Evolutionary conservation across 768 basidiomycete species (phyloP).

Genomic region (Pulveroboletus sp.): DNA sequence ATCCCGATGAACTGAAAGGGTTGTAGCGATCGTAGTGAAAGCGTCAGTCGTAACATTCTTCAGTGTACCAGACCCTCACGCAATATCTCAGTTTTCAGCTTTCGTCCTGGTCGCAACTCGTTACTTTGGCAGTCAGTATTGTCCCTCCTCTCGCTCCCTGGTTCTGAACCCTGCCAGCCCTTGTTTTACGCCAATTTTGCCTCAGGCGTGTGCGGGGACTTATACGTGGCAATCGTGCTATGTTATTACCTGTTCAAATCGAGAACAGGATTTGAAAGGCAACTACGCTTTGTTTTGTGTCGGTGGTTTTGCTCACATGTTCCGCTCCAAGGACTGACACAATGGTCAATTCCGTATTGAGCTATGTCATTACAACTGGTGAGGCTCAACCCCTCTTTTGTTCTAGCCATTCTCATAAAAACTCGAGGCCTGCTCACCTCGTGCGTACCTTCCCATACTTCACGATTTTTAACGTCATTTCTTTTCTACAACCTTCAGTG

Average conservation of each 20-base stretch:
- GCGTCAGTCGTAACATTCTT: conserved; percentile 35
- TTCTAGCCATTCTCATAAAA: conserved; percentile 27
- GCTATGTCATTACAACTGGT: conserved; percentile 56
- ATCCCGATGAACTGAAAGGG: not conserved
- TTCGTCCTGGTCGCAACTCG: conserved; percentile 35
- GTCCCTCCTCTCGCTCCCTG: not conserved
- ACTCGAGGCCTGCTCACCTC: conserved; percentile 36
- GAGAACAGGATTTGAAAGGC: conserved; percentile 51
- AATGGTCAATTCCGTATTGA: conserved; percentile 44
- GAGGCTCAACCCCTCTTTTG: conserved; percentile 22
- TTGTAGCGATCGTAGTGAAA: conserved; percentile 49
- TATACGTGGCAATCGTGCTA: conserved; percentile 47
- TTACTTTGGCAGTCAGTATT: conserved; percentile 36
- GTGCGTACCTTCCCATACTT: conserved; percentile 26
- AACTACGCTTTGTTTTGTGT: not conserved
- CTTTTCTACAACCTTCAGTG: conserved; percentile 27
- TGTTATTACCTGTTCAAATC: conserved; percentile 46
- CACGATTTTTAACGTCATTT: not conserved
- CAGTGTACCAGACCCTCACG: not conserved
- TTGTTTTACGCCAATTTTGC: conserved; percentile 53
- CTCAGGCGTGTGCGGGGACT: conserved; percentile 46
- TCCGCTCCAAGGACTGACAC: conserved; percentile 43
- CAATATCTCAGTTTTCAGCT: conserved; percentile 36
- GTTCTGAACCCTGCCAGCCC: conserved; percentile 29
- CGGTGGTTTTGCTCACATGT: not conserved